Evolutionary conservation across 2,329 filamentous ascomycete genomes (phyloP).

Genomic region (Cladophialophora bantiana): DNA sequence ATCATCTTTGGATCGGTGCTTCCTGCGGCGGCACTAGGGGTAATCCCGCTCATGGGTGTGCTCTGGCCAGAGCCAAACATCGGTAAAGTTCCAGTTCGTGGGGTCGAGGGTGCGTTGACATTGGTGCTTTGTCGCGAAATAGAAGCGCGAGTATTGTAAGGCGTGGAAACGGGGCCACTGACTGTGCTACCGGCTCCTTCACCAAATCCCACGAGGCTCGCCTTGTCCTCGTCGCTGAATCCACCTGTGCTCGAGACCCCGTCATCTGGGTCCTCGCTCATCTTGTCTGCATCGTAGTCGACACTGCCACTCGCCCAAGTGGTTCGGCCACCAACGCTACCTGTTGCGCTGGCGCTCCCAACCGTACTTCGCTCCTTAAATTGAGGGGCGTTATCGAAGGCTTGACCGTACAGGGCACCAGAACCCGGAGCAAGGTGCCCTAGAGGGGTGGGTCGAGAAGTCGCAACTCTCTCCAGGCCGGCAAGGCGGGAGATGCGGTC

Average conservation of each 20-base stretch:
- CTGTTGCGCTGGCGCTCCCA: conserved; percentile 86
- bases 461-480: conserved; percentile 85
- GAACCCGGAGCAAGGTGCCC: conserved; percentile 48
- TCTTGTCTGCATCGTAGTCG: conserved; percentile 62
- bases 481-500: conserved; percentile 94
- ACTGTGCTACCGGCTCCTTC: conserved; percentile 88
- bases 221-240: conserved; percentile 84
- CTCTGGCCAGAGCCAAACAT: conserved; percentile 41
- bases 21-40: conserved; percentile 55
- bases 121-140: conserved; percentile 47
- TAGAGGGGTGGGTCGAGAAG: conserved; percentile 64
- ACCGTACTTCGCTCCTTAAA: conserved; percentile 86
- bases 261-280: conserved; percentile 69
- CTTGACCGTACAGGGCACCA: conserved; percentile 39
- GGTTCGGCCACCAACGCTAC: conserved; percentile 72
- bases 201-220: conserved; percentile 87
- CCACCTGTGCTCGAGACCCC: conserved; percentile 72
- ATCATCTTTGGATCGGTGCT: conserved; percentile 67
- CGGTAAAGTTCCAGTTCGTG: conserved; percentile 31
- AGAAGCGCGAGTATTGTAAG: conserved; percentile 50
- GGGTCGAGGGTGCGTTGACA: conserved; percentile 47
- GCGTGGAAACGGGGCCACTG: conserved; percentile 75
- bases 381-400: conserved; percentile 77
- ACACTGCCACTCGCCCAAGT: conserved; percentile 72
- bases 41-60: conserved; percentile 53